phyloP scores from a whole-genome alignment of 805 yeast genomes.

The Wickerhamomyces sydowiorum region DNA sequence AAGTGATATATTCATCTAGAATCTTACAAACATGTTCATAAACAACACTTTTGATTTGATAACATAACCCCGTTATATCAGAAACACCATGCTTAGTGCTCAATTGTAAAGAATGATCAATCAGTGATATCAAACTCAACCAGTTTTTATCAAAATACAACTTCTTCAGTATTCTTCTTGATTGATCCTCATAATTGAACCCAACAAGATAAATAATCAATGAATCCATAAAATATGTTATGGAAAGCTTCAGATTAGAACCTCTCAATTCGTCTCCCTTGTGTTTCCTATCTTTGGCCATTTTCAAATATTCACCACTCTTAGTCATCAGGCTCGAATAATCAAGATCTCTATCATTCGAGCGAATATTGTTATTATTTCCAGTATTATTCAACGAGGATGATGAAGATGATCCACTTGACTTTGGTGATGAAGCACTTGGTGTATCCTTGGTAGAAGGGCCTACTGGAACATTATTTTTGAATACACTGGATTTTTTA shows the following conservation, averaged over 20 bases:
- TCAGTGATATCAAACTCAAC: conserved; percentile 11
- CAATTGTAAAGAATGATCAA: conserved; percentile 8
- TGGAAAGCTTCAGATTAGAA: conserved; percentile 3
- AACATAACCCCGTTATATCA: conserved; percentile 11
- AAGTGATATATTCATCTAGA: conserved; percentile 6
- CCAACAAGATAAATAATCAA: conserved; percentile 16
- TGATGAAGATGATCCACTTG: not conserved
- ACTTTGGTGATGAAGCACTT: not conserved
- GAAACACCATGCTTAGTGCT: conserved; percentile 1
- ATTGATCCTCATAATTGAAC: conserved; percentile 16
- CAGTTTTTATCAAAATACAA: conserved; percentile 10
- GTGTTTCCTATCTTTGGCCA: conserved; percentile 12
- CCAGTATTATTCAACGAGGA: too few species aligned
- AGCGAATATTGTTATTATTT: not conserved
- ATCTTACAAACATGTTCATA: conserved; percentile 12
- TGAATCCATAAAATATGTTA: conserved; percentile 12
- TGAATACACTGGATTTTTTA: not conserved
- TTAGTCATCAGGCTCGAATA: not conserved
- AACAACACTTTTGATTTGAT: conserved; percentile 11
- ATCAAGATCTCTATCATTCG: not conserved
- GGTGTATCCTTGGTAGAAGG: not conserved
- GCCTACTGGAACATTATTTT: too few species aligned
- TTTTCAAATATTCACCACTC: conserved; percentile 1
- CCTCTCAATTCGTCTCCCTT: conserved; percentile 11
- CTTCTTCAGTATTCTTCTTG: conserved; percentile 9